These are phyloP conservation scores for Neofusicoccum umdonicola DNA, from an alignment of 2,329 filamentous ascomycete species.

Conservation along the genomic window DNA sequence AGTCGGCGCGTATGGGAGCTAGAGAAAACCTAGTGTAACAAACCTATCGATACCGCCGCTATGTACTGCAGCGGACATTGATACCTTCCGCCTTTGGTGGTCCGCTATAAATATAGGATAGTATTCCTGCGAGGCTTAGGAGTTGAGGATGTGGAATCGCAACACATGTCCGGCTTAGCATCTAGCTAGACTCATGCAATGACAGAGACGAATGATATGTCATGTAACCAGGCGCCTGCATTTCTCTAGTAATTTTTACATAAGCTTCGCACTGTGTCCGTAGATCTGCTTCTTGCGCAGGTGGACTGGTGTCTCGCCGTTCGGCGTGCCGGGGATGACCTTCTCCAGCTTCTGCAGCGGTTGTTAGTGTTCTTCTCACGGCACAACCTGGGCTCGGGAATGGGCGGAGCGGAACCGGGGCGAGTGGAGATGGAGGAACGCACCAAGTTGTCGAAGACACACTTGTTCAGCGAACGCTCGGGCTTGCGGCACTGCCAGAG, in stretches of 20 bases:
- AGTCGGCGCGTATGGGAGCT: too few relatives aligned
- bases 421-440: constrained; percentile 35
- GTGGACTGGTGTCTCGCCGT: constrained; percentile 50
- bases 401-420: background rate
- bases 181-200: background rate
- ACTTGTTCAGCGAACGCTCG: constrained; percentile 90
- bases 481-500: constrained; percentile 88
- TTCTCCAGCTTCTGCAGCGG: constrained; percentile 48
- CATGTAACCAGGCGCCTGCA: constrained; percentile 1
- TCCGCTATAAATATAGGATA: too few relatives aligned
- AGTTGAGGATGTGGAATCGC: too few relatives aligned
- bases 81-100: too few relatives aligned
- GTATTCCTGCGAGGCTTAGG: too few relatives aligned
- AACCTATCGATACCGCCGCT: too few relatives aligned
- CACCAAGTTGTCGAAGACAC: constrained; percentile 94
- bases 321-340: constrained; percentile 50
- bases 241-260: constrained; percentile 16
- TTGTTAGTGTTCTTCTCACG: constrained; percentile 15
- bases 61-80: too few relatives aligned
- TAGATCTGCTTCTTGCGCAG: constrained; percentile 47
- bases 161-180: background rate
- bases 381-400: background rate
- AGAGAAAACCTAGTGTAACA: too few relatives aligned
- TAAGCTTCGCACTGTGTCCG: constrained; percentile 8
- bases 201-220: background rate